Conservation (phyloP, 495 filamentous ascomycete genomes). For the Endocarpon pusillum region DNA sequence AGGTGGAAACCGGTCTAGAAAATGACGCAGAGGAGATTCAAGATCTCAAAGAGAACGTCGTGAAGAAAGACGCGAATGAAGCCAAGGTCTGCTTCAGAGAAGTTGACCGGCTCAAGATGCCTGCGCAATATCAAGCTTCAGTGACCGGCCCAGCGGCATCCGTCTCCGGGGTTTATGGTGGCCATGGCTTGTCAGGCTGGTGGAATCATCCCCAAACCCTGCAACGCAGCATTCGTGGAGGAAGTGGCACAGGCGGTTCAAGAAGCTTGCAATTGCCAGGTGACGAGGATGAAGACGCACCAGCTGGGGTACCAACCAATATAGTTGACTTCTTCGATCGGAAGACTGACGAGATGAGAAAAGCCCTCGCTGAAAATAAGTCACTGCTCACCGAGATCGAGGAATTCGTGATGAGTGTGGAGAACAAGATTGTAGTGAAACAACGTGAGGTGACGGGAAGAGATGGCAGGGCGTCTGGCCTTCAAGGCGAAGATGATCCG, state of each 20-base stretch:
- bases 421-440: slow-evolving; percentile 49
- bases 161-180: not conserved
- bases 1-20: slow-evolving; percentile 52
- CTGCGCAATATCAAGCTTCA: slow-evolving; percentile 48
- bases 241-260: not conserved
- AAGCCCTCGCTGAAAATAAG: slow-evolving; percentile 47
- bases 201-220: slow-evolving; percentile 27
- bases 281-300: slow-evolving; percentile 41
- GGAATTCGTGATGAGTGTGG: slow-evolving; percentile 59
- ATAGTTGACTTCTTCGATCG: slow-evolving; percentile 63
- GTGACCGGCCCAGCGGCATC: no score
- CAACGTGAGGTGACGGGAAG: slow-evolving; percentile 46
- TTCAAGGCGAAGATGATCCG: slow-evolving; percentile 27
- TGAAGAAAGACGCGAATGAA: slow-evolving; percentile 50
- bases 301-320: slow-evolving; percentile 28
- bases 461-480: slow-evolving; percentile 23
- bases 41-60: slow-evolving; percentile 36
- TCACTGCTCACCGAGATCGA: slow-evolving; percentile 66
- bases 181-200: slow-evolving; percentile 14
- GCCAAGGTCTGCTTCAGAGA: slow-evolving; percentile 58
- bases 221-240: slow-evolving; percentile 24
- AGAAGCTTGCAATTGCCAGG: slow-evolving; percentile 26
- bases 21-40: slow-evolving; percentile 59
- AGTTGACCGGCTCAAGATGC: slow-evolving; percentile 59
- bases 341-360: slow-evolving; percentile 52